Base-by-base conservation (phyloP, 148 eudicot species). In the Cornus florida region DNA sequence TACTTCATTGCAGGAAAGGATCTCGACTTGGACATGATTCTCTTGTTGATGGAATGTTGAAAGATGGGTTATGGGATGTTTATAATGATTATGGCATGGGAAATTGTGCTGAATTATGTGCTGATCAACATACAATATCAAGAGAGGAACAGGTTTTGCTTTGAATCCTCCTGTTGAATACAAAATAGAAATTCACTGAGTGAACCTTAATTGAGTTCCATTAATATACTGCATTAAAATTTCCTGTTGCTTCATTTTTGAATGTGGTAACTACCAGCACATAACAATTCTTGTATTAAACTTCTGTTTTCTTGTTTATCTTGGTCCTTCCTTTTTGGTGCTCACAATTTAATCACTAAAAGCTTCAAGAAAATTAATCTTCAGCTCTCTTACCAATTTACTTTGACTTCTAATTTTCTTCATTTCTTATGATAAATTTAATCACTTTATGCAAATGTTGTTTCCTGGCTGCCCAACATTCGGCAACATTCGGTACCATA, bases 1-100 rank as follows among this genome's bases (percentile, higher is more conserved):
- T 67, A 60, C 77, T 60, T 71, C 31, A 78, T 83, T 82, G 88
- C 91, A 73, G 93, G 91, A 96, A 87, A 85, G 94, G 94, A 74
- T 95, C 99, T 81, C 94, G 97, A 66, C 90, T 93, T 69, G 99
- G 99, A 78, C 99, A 95, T 80, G 99, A 95, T 87, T 83, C 94
- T 79, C 89, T 95, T 82, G 97, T 93, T 82, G 99, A 95, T 86
- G 99, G 99, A 75, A 93, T 95, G 98, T 83, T 95, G 70, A 95
- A 93, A 81, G 99, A 95, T 82, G 99, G 99, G 19, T 74, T 95
- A 17, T 93, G 97, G 99, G 99, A 95, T 91, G 99, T 90, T 60
- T 95, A 92, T 81, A 95, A 90, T 86, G 99, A 95, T 73, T 86
- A 67, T 83, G 97, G 91, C 32, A 95, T 95, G 99, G 99, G 99